Evolutionary conservation across 169 alveolate genomes (phyloP).

Genomic region (Eimeria acervulina): DNA sequence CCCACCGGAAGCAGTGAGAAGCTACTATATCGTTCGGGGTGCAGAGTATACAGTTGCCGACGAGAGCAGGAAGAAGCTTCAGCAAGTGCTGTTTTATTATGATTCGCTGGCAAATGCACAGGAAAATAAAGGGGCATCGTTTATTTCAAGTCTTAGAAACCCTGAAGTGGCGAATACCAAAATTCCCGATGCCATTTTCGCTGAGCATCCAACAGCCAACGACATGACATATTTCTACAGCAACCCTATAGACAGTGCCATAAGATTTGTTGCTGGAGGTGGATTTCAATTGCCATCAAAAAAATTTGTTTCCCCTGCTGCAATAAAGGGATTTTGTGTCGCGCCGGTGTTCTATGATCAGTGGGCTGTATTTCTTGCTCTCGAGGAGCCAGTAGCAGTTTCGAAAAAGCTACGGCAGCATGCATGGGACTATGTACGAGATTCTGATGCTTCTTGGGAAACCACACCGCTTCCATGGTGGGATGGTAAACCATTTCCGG

Average conservation of each 20-base stretch:
- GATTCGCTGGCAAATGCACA: slow-evolving; percentile 69
- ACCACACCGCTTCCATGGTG: slow-evolving; percentile 62
- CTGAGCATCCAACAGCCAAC: slow-evolving; percentile 72
- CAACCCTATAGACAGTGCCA: slow-evolving; percentile 25
- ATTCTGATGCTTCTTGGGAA: slow-evolving; percentile 43
- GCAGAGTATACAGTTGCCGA: slow-evolving; percentile 68
- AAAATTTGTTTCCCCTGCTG: slow-evolving; percentile 26
- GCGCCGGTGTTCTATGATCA: slow-evolving; percentile 73
- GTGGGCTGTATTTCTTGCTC: slow-evolving; percentile 74
- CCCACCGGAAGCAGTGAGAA: slow-evolving; percentile 65
- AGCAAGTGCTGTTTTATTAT: slow-evolving; percentile 65
- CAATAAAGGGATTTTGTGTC: slow-evolving; percentile 65
- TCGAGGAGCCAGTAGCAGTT: slow-evolving; percentile 38
- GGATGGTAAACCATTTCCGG: slow-evolving; percentile 8
- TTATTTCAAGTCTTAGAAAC: slow-evolving; percentile 35
- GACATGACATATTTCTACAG: slow-evolving; percentile 67
- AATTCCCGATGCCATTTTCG: slow-evolving; percentile 68
- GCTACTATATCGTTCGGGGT: slow-evolving; percentile 75
- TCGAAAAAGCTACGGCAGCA: background rate
- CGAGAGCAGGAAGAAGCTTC: slow-evolving; percentile 49
- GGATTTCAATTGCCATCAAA: slow-evolving; percentile 35
- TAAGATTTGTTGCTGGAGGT: slow-evolving; percentile 60
- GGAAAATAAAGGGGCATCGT: slow-evolving; percentile 53
- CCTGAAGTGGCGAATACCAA: slow-evolving; percentile 65
- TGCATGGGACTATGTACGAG: background rate